Base-by-base conservation (phyloP, 805 yeast genomes). In the Wickerhamiella sergipiensis region DNA sequence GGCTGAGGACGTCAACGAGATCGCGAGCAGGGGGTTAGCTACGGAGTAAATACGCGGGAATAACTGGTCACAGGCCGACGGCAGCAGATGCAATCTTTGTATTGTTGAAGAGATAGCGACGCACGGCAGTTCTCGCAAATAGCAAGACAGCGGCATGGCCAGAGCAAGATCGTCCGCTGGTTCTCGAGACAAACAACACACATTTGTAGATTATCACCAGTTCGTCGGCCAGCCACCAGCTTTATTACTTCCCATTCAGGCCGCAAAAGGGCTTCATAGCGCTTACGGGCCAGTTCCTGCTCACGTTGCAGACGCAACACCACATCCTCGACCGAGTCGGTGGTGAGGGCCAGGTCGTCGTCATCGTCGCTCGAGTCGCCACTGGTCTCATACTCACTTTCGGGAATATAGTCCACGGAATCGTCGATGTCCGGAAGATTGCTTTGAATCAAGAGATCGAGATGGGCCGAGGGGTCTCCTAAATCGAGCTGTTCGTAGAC, bases 91-190 rank as follows among this genome's bases (percentile, higher is more conserved):
- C 97, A 89, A 0, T 81, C 82, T 52, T 76, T 77, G 61, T 82
- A 81, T 12, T 84, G 83, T 53, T 88, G 75, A 33, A 81, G 68
- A 7, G 85, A 86, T 49, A 89, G 71, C 17, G 83, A 77, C 10
- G 80, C 69, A 17, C 97, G 73, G 61, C 97, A 89, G 23, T 77
- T 74, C 56, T 88, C 95, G 65, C 97, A 89, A 5, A 89, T 71
- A 0, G 95, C 88, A 51, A 89, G 77, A 64, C 97, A 89, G 58
- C 79, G 77, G 63, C 97, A 89, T 0, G 97, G 97, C 97, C 97
- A 89, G 2, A 90, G 70, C 8, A 89, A 80, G 43, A 89, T 77
- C 52, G 82, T 84, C 56, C 96, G 72, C 5, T 79, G 76, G 52
- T 82, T 78, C 5, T 74, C 72, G 57, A 83, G 90, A 63, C 97